A percentile compares a stretch with the other conserved stretches of the same genome.
These are phyloP conservation scores for Backusella morwellensis DNA, from an alignment of 192 early-diverging fungal genomes.

Conservation along the genomic window DNA sequence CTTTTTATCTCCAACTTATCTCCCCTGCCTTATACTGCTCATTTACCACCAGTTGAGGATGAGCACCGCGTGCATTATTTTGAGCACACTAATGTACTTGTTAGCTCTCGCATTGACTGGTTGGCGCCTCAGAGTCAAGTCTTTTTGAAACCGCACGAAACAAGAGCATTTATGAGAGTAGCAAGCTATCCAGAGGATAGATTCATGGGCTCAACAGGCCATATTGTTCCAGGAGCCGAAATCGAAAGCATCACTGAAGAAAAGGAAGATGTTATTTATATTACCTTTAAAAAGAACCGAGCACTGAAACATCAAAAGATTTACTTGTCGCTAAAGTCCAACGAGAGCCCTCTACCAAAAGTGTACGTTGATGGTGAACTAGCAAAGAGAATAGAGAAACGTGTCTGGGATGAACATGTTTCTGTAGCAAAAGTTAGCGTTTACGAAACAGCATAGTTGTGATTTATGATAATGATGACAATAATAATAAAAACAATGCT, in stretches of 20 bases:
- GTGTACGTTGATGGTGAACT: background rate
- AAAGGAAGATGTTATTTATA: background rate
- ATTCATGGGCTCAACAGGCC: conserved; percentile 30
- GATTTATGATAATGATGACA: background rate
- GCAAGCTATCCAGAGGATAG: background rate
- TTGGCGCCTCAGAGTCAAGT: background rate
- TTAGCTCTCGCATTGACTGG: conserved; percentile 4
- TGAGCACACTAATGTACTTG: conserved; percentile 26
- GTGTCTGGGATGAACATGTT: conserved; percentile 3
- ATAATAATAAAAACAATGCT: background rate
- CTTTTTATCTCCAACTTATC: conserved; percentile 22
- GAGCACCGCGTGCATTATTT: conserved; percentile 11
- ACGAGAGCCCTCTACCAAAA: background rate
- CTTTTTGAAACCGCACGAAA: conserved; percentile 15
- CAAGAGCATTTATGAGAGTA: conserved; percentile 16
- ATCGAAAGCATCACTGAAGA: conserved; percentile 17
- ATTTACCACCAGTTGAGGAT: background rate
- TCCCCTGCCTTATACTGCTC: conserved; percentile 3
- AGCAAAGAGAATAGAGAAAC: background rate
- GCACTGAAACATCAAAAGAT: background rate
- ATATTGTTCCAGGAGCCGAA: conserved; percentile 25
- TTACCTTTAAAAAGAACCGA: background rate
- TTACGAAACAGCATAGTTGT: background rate
- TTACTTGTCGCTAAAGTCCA: background rate
- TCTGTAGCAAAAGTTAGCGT: conserved; percentile 7